phyloP scores from a whole-genome alignment of 2,329 filamentous ascomycete genomes.

The Calonectria leucothoes region DNA sequence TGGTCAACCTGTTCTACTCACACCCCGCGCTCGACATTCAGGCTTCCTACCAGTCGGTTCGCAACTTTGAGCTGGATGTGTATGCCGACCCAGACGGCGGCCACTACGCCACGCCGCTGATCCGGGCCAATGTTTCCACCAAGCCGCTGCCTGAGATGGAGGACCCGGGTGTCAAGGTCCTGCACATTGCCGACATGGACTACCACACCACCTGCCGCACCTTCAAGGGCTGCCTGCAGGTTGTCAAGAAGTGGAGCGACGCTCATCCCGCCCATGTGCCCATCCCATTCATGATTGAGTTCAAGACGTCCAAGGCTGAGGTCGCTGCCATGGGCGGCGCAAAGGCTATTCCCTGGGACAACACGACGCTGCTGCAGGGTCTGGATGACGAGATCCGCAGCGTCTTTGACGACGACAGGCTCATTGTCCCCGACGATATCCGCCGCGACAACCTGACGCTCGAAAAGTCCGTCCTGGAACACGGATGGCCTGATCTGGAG shows the following conservation, averaged over 20 bases:
- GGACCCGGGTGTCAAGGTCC: constrained; percentile 59
- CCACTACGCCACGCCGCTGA: constrained; percentile 57
- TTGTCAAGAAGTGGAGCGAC: constrained; percentile 58
- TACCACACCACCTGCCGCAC: constrained; percentile 59
- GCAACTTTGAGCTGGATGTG: constrained; percentile 61
- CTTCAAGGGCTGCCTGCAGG: constrained; percentile 55
- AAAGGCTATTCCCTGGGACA: constrained; percentile 53
- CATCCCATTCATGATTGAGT: constrained; percentile 61
- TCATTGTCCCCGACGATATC: constrained; percentile 61
- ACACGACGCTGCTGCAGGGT: constrained; percentile 52
- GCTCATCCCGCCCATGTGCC: constrained; percentile 56
- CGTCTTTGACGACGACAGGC: constrained; percentile 51
- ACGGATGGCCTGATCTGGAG: constrained; percentile 61
- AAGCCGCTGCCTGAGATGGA: constrained; percentile 51
- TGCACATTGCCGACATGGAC: constrained; percentile 63
- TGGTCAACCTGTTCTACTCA: constrained; percentile 59
- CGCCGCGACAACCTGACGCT: constrained; percentile 54
- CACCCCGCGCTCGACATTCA: constrained; percentile 58
- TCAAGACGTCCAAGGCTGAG: constrained; percentile 53
- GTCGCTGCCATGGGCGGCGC: constrained; percentile 45
- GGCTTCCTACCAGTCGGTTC: constrained; percentile 56
- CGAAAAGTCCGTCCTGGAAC: constrained; percentile 56
- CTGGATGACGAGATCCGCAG: constrained; percentile 60
- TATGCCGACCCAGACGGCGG: constrained; percentile 61
- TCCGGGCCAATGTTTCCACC: constrained; percentile 51